Conservation (phyloP, 345 rosid genomes). For the Lepidium aucheri region DNA sequence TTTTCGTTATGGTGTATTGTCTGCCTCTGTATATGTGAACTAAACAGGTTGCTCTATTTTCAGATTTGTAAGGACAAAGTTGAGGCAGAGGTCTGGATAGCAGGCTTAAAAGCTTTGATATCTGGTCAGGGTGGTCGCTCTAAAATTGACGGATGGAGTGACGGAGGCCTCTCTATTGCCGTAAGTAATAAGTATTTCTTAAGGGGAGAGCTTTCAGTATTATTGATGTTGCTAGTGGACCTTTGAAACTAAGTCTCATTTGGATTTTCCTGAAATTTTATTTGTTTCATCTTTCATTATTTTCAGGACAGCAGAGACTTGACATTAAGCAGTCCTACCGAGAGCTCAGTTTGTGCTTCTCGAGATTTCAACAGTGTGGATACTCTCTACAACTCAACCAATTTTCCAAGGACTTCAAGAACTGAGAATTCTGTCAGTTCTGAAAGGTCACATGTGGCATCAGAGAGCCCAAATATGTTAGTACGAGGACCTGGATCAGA, state of each 20-base stretch:
- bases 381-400: slow-evolving; percentile 37
- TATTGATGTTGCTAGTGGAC: not conserved
- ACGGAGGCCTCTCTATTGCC: slow-evolving; percentile 75
- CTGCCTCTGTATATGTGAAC: slow-evolving; percentile 9
- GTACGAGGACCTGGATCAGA: slow-evolving; percentile 80
- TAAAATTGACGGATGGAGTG: slow-evolving; percentile 92
- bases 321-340: slow-evolving; percentile 74
- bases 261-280: slow-evolving; percentile 9
- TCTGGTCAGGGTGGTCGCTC: slow-evolving; percentile 85
- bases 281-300: not conserved
- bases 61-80: slow-evolving; percentile 95
- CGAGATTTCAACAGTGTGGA: slow-evolving; percentile 65
- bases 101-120: slow-evolving; percentile 66
- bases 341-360: slow-evolving; percentile 65
- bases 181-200: slow-evolving; percentile 34
- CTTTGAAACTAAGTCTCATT: not conserved
- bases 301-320: slow-evolving; percentile 87
- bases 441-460: slow-evolving; percentile 86
- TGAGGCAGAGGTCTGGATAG: slow-evolving; percentile 94
- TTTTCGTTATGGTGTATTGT: not conserved
- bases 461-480: slow-evolving; percentile 74
- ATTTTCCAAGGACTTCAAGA: slow-evolving; percentile 48
- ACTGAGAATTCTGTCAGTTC: slow-evolving; percentile 54
- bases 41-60: slow-evolving; percentile 10
- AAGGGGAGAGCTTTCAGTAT: not conserved